phyloP scores from a whole-genome alignment of 148 eudicot genomes.

The Amaranthus palmeri region DNA sequence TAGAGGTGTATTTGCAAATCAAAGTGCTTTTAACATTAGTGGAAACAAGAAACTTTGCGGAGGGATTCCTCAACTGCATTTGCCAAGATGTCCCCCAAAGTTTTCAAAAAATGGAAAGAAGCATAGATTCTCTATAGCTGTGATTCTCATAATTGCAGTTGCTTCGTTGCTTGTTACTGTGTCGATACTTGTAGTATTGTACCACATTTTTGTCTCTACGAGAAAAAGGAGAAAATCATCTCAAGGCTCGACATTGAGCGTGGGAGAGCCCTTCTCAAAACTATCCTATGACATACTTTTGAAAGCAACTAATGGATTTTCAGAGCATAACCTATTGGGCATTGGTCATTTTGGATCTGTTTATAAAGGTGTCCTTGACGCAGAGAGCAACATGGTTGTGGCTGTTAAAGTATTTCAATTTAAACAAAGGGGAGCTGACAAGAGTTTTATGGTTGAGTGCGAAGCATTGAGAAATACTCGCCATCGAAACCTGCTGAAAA shows the following conservation, averaged over 20 bases:
- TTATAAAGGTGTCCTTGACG: conserved; percentile 14
- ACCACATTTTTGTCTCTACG: neutral
- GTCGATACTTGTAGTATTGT: neutral
- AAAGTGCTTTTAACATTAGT: conserved; percentile 18
- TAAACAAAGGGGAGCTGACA: conserved; percentile 12
- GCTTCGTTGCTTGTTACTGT: neutral
- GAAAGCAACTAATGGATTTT: conserved; percentile 19
- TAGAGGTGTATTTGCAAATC: conserved; percentile 26
- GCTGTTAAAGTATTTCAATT: conserved; percentile 25
- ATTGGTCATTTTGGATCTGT: conserved; percentile 20
- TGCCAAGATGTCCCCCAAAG: conserved; percentile 17
- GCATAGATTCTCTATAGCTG: neutral
- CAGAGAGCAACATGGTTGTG: neutral
- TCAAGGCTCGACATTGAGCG: neutral
- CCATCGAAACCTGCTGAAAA: conserved; percentile 23
- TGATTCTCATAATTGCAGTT: conserved; percentile 1
- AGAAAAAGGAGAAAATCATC: neutral
- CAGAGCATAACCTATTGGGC: conserved; percentile 15
- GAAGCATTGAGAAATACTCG: conserved; percentile 25
- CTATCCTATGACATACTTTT: conserved; percentile 21
- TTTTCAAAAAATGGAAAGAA: neutral
- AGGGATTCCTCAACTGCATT: conserved; percentile 22
- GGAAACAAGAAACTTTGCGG: conserved; percentile 31
- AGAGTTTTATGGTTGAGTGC: conserved; percentile 34
- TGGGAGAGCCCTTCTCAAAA: conserved; percentile 1